These are phyloP conservation scores for Aspergillus melleus DNA, from an alignment of 2,329 filamentous ascomycete species.

Conservation along the genomic window DNA sequence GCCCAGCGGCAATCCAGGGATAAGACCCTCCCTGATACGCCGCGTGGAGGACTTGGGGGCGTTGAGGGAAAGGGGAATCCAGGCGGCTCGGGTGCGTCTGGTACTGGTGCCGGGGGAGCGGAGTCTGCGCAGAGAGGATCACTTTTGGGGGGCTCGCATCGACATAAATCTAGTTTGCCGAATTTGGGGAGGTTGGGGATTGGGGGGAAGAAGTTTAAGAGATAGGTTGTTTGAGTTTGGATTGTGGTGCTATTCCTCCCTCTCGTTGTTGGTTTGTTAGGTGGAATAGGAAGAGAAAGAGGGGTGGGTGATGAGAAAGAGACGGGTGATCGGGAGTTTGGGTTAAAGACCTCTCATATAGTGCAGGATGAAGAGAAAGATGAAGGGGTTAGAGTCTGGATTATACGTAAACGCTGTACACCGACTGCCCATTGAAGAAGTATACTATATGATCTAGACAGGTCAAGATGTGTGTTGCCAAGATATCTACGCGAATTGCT, in stretches of 20 bases:
- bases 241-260: too few species aligned
- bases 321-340: too few species aligned
- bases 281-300: too few species aligned
- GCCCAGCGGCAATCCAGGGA: constrained; percentile 25
- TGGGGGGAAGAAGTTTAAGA: constrained; percentile 59
- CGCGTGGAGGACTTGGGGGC: constrained; percentile 30
- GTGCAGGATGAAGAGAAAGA: background rate
- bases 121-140: constrained; percentile 22
- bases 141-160: constrained; percentile 47
- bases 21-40: constrained; percentile 32
- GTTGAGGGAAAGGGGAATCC: constrained; percentile 23
- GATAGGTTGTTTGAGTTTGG: constrained; percentile 23
- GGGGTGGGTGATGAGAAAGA: too few species aligned
- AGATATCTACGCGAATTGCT: too few species aligned
- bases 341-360: too few species aligned
- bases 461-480: background rate
- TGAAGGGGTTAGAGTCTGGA: background rate
- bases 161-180: constrained; percentile 63
- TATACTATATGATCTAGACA: background rate
- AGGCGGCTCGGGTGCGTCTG: too few species aligned
- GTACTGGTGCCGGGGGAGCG: constrained; percentile 13
- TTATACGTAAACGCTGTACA: too few species aligned
- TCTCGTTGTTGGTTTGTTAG: background rate
- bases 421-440: background rate
- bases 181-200: constrained; percentile 73